Percentiles rank a stretch among this genome's conserved stretches.
Evolutionary conservation across 208 protist species (phyloP).

Genomic region (Trypanosoma platydactyli): DNA sequence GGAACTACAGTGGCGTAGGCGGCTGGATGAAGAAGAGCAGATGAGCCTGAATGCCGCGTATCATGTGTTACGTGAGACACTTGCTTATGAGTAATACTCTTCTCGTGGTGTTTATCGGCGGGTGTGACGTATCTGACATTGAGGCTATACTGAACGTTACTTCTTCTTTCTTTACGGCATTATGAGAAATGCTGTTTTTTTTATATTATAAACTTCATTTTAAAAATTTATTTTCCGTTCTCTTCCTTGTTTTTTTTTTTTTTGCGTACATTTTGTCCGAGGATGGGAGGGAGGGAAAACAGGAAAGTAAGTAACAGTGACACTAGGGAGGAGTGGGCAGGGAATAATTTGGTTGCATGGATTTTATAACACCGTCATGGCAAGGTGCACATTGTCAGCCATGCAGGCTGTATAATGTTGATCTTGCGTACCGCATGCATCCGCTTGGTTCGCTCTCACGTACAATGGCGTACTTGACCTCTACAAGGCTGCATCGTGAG

Average conservation of each 20-base stretch:
- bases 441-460: conserved; percentile 19
- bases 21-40: conserved; percentile 1
- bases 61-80: conserved; percentile 20
- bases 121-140: not conserved
- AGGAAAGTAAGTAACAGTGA: not conserved
- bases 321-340: conserved; percentile 10
- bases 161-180: conserved; percentile 14
- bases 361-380: not conserved
- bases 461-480: conserved; percentile 14
- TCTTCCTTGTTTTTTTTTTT: conserved; percentile 14
- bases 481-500: not conserved
- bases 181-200: not conserved
- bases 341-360: too few relatives aligned
- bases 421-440: conserved; percentile 29
- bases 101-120: conserved; percentile 2
- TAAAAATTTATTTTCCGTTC: too few relatives aligned
- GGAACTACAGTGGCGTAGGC: not conserved
- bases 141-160: not conserved
- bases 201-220: too few relatives aligned
- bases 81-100: not conserved
- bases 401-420: conserved; percentile 23
- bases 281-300: conserved; percentile 6
- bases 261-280: not conserved
- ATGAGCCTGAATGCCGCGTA: conserved; percentile 10
- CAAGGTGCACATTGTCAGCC: conserved; percentile 1